These are phyloP conservation scores for Scenedesmus sp. DNA, from an alignment of 163 green algal species.

Conservation along the genomic window DNA sequence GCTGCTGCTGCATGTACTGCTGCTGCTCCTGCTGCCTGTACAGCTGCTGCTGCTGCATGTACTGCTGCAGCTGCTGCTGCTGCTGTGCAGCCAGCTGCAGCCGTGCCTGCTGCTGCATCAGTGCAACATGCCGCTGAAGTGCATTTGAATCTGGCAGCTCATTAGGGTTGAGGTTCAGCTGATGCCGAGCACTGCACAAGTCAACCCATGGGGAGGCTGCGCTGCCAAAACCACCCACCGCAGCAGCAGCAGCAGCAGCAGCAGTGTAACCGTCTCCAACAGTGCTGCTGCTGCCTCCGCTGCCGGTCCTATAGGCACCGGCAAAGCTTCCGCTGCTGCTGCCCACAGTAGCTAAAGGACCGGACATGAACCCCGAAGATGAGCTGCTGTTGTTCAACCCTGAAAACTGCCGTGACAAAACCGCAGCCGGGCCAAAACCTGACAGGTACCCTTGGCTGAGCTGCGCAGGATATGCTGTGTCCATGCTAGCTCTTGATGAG, in stretches of 20 bases:
- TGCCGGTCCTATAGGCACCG: neutral
- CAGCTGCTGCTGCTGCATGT: neutral
- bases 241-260: neutral
- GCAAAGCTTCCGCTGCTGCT: neutral
- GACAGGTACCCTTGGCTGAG: neutral
- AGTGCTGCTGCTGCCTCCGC: neutral
- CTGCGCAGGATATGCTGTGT: neutral
- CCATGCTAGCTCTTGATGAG: neutral
- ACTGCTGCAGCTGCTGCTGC: neutral
- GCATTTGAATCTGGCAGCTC: neutral
- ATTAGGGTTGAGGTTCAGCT: neutral
- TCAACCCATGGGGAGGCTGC: neutral
- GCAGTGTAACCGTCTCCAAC: neutral
- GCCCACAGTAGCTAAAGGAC: neutral
- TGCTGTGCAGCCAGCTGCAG: neutral
- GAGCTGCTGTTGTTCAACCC: neutral
- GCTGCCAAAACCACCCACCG: neutral
- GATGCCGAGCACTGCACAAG: neutral
- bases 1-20: neutral
- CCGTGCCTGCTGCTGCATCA: neutral
- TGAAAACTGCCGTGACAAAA: neutral
- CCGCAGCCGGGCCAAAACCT: neutral
- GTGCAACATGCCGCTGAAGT: neutral
- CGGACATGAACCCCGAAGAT: neutral
- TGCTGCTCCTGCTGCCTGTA: neutral